Evolutionary conservation across 2,329 filamentous ascomycete species (phyloP).

Genomic region (Colletotrichum musae): DNA sequence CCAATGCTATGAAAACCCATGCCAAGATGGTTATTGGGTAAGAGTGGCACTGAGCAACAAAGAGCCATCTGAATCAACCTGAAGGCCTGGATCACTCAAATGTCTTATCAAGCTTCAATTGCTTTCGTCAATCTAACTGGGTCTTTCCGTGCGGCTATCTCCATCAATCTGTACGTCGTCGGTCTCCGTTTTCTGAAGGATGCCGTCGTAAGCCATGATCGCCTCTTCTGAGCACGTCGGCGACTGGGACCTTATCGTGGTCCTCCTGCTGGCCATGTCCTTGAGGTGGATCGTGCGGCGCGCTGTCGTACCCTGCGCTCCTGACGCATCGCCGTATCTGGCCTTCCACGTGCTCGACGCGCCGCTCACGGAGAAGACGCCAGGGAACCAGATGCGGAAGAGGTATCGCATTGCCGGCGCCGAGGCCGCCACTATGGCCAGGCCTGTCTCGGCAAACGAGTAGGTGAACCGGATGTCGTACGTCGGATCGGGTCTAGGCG

Average conservation of each 20-base stretch:
- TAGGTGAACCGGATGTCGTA: constrained; percentile 51
- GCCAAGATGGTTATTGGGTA: too few relatives aligned
- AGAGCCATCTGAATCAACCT: background rate
- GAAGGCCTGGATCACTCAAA: background rate
- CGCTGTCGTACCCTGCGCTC: constrained; percentile 28
- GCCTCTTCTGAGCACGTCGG: constrained; percentile 55
- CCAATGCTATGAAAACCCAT: too few relatives aligned
- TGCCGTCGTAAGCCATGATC: constrained; percentile 58
- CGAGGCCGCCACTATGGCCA: constrained; percentile 55
- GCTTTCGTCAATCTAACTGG: background rate
- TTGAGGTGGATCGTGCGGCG: constrained; percentile 40
- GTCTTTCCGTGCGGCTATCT: background rate
- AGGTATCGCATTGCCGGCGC: constrained; percentile 53
- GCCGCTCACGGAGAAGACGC: constrained; percentile 20
- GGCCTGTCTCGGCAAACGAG: constrained; percentile 37
- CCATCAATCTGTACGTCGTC: background rate
- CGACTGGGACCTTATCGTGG: constrained; percentile 51
- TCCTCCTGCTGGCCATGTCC: constrained; percentile 46
- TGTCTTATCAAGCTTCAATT: background rate
- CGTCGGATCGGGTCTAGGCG: constrained; percentile 43
- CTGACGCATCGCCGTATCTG: constrained; percentile 45
- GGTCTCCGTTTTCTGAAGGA: constrained; percentile 44
- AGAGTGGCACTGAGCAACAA: too few relatives aligned
- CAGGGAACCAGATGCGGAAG: constrained; percentile 45
- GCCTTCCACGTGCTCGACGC: background rate